These are phyloP conservation scores for Stephania cephalantha DNA, from an alignment of 164 flowering plant genomes.

Conservation along the genomic window DNA sequence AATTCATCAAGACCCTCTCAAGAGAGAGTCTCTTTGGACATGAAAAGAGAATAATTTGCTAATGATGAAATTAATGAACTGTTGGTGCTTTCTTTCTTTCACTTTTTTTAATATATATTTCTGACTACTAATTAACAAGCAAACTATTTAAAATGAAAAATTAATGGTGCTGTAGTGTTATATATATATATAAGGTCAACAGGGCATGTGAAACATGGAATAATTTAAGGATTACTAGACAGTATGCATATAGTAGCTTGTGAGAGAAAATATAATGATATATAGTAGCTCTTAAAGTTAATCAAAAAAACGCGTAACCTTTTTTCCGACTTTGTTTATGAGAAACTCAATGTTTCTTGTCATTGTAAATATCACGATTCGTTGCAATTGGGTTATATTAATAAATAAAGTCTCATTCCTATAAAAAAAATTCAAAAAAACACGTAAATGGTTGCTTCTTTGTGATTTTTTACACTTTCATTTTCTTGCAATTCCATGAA, in stretches of 20 bases:
- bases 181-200: conserved; percentile 28
- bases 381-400: too few species aligned
- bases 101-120: neutral
- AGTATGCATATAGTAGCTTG: conserved; percentile 10
- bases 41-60: conserved; percentile 11
- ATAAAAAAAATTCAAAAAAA: neutral
- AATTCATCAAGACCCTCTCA: conserved; percentile 55
- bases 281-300: neutral
- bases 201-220: conserved; percentile 42
- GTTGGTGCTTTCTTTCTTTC: neutral
- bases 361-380: too few species aligned
- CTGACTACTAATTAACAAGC: too few species aligned
- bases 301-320: conserved; percentile 3
- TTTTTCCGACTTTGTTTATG: too few species aligned
- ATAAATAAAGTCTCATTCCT: too few species aligned
- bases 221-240: conserved; percentile 15
- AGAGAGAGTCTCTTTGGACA: conserved; percentile 77
- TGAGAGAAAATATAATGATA: conserved; percentile 12
- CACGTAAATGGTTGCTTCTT: neutral
- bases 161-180: too few species aligned
- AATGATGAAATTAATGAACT: conserved; percentile 16
- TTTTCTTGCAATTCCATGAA: too few species aligned
- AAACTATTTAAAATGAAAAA: too few species aligned
- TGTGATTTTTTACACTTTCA: neutral
- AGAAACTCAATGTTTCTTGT: too few species aligned